Percentiles rank a stretch among this genome's conserved stretches.
Evolutionary conservation across 148 eudicot species (phyloP).

Genomic region (Rhododendron williamsianum): DNA sequence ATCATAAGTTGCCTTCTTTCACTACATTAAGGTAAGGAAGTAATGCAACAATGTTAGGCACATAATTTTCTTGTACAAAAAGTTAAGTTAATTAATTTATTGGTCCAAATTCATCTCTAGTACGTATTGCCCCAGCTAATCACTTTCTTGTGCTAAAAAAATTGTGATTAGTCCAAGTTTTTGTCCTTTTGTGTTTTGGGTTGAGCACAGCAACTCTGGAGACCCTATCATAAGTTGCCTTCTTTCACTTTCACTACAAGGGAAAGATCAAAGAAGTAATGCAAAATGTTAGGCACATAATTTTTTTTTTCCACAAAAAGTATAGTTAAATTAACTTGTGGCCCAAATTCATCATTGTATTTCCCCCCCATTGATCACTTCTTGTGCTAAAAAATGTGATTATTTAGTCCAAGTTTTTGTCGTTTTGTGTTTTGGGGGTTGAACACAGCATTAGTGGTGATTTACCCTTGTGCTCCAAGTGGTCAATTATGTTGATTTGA

Average conservation of each 20-base stretch:
- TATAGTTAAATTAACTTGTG: background rate
- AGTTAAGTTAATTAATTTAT: background rate
- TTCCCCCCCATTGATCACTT: background rate
- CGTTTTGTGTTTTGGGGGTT: background rate
- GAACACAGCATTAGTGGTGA: background rate
- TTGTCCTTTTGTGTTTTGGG: background rate
- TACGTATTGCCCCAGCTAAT: background rate
- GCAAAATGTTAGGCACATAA: background rate
- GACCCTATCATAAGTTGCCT: background rate
- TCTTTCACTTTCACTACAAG: background rate
- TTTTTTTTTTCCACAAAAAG: background rate
- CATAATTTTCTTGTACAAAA: background rate
- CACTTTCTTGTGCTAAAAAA: background rate
- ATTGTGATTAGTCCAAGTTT: background rate
- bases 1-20: background rate
- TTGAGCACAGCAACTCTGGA: background rate
- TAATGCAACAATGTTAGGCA: background rate
- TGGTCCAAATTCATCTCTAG: background rate
- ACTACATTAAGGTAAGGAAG: background rate
- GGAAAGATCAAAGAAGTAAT: background rate
- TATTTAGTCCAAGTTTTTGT: background rate
- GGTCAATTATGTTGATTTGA: conserved; percentile 2
- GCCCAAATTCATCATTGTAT: background rate
- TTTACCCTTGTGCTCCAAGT: background rate
- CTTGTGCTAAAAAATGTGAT: background rate